These are phyloP conservation scores for Bonia amplexicaulis DNA, from an alignment of 176 grass and related monocot genomes.

Conservation along the genomic window DNA sequence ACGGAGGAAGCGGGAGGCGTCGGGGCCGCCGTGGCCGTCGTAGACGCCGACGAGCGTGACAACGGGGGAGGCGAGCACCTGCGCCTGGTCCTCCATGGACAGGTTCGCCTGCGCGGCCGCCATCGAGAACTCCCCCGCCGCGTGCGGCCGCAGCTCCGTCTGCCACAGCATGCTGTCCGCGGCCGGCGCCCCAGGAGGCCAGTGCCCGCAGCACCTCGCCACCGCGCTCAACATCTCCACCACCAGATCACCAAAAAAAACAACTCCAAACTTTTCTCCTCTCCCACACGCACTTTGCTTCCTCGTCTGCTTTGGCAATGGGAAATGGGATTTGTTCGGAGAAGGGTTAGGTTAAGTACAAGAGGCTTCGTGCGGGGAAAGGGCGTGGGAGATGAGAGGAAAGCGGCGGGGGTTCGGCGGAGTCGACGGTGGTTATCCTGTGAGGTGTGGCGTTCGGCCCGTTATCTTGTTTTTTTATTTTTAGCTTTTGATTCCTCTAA, in stretches of 20 bases:
- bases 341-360: conserved; percentile 40
- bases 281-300: background rate
- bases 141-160: conserved; percentile 73
- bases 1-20: conserved; percentile 72
- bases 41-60: conserved; percentile 74
- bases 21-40: conserved; percentile 77
- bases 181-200: conserved; percentile 44
- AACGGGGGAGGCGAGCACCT: conserved; percentile 74
- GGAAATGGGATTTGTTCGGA: background rate
- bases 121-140: conserved; percentile 89
- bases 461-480: too few species aligned
- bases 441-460: background rate
- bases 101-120: conserved; percentile 82
- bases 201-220: conserved; percentile 61
- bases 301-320: background rate
- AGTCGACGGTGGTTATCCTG: conserved; percentile 42
- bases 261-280: conserved; percentile 10
- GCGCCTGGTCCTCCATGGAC: conserved; percentile 80
- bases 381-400: background rate
- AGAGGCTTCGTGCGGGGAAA: background rate
- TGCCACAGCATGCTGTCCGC: conserved; percentile 84
- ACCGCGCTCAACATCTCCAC: conserved; percentile 41
- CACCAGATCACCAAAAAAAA: background rate
- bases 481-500: too few species aligned
- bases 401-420: background rate